These are phyloP conservation scores for Penicillium sp. DNA, from an alignment of 2,329 filamentous ascomycete genomes.

Conservation along the genomic window DNA sequence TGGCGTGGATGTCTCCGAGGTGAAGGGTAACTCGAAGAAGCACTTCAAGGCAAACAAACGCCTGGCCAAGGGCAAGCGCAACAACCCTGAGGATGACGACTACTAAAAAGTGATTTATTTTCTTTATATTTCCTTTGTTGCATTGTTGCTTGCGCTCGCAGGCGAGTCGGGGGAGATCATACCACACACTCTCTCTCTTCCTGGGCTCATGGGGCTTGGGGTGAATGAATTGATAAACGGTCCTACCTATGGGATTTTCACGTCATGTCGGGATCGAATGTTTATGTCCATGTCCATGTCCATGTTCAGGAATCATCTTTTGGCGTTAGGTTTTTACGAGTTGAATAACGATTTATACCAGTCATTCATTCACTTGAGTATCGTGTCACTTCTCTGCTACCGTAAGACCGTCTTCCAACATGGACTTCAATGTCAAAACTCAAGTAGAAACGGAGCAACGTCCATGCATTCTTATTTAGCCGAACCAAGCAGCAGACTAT, in stretches of 20 bases:
- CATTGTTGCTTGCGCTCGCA: conserved; percentile 15
- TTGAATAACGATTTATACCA: conserved; percentile 12
- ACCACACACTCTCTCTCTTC: background rate
- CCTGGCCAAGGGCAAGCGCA: conserved; percentile 28
- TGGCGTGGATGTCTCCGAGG: conserved; percentile 71
- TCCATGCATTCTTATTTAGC: conserved; percentile 1
- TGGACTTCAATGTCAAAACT: no score
- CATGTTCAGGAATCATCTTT: conserved; percentile 3
- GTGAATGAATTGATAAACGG: conserved; percentile 10
- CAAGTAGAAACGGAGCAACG: background rate
- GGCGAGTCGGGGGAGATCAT: conserved; percentile 13
- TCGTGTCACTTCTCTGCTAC: background rate
- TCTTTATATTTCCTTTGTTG: conserved; percentile 8
- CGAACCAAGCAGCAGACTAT: background rate
- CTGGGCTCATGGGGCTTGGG: conserved; percentile 3
- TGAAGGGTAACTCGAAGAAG: conserved; percentile 67
- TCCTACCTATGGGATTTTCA: conserved; percentile 16
- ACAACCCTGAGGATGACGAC: conserved; percentile 25
- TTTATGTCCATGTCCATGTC: conserved; percentile 6
- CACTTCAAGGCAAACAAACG: conserved; percentile 49
- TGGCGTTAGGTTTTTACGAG: conserved; percentile 10
- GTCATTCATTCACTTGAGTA: conserved; percentile 10
- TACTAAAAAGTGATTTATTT: conserved; percentile 23
- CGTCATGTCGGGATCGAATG: conserved; percentile 9
- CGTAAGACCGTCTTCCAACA: background rate